Base-by-base conservation (phyloP, 2,329 filamentous ascomycete species). In the Alternaria metachromatica region DNA sequence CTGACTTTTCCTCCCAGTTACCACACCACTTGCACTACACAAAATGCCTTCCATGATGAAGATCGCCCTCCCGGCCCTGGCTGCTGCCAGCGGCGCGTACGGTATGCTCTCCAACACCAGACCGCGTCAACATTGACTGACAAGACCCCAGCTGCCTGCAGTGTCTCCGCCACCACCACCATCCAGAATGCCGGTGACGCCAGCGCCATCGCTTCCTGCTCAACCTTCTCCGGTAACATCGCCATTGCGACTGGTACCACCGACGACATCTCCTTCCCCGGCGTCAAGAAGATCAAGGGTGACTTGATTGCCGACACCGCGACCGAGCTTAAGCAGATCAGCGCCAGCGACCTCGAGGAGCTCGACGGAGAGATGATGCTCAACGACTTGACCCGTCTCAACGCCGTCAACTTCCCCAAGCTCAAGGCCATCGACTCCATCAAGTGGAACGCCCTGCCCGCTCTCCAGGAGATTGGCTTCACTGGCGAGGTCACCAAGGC, bases 331-430 rank as follows among this genome's bases (percentile, higher is more conserved):
- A 88, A 87, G 74, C 85, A 84, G 60, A 81, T 97, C 65, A 81
- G 83, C 57, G 90, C 88, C 67, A 79, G 82, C 65, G 84, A 86
- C 59, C 85, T 98, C 68, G 77, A 82, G 68, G 82, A 83, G 55
- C 92, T 99, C 76, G 86, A 85, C 51, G 89, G 91, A 53, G 81
- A 79, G n/a, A 94, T 97, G 84, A 81, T 83, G 63, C 83, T 98
- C 67, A 83, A 87, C 71, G 88, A 88, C 70, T 84, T 93, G 60
- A 92, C 90, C 66, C 83, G 88, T 37, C 86, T 99, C 60, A 88
- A 86, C 72, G 87, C 84, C 60, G 84, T 98, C 64, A 84, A 81
- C 70, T 90, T 97, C 83, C 82, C 86, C 62, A 75, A 83, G 25
- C 89, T 99, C 62, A 86, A 81, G 65, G 82, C 82, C 33, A 89